Base-by-base conservation (phyloP, 2,329 filamentous ascomycete species). In the Ascosphaera apis region DNA sequence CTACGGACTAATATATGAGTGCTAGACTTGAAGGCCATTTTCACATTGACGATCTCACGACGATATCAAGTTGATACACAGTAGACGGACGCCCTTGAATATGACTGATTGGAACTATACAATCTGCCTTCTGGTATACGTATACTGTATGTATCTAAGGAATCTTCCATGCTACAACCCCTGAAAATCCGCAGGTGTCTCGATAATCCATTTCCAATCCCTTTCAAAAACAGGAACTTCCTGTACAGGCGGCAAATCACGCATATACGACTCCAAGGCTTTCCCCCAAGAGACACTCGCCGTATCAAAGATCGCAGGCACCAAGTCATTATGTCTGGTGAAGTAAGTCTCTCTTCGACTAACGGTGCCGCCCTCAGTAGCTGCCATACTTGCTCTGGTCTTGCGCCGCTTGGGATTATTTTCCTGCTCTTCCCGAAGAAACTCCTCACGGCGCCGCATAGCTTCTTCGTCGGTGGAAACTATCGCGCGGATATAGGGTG, bases 401-500 rank as follows among this genome's bases (percentile, higher is more conserved):
- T 4, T 31, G 4, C 30, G 30, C 16, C 30, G 30, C 30, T 31
- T 31, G 30, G 30, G 30, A 31, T 31, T 31, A 17, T 31, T 31
- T 7, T 17, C 30, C 16, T 13, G n/a, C 4, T 31, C 30, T 17
- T 31, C 30, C 7, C 30, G 30, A 13, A 31, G 4, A 7, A 13
- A 31, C 30, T 31, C 30, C n/a, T 31, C n/a, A 12, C 30, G 30
- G n/a, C 30, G 30, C 30, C 16, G n/a, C n/a, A 17, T 12, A 17
- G n/a, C 4, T 17, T 31, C n/a, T 17, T 31, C 30, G 16, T 31
- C 12, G 4, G 18, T 31, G 0, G 72, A 64, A 2, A 86, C 72
- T 40, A 98, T 95, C 27, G 67, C 65, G 8, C 91, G 77, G n/a
- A 95, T 69, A 51, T 81, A 95, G 0, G 91, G 88, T 0, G 83